Evolutionary conservation across 2,329 filamentous ascomycete species (phyloP).

Genomic region (Apiospora saccharicola): DNA sequence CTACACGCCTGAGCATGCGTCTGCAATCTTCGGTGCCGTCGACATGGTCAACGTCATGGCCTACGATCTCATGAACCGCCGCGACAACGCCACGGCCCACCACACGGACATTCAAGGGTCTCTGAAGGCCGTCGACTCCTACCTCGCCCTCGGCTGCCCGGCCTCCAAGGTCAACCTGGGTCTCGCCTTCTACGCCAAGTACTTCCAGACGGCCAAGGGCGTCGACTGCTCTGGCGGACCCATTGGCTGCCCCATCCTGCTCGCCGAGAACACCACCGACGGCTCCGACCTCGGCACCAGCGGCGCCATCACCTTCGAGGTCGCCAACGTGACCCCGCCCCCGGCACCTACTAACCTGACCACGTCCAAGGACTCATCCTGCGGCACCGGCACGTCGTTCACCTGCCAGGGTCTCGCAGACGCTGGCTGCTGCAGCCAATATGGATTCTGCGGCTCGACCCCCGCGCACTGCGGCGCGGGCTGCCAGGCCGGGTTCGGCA

Average conservation of each 20-base stretch:
- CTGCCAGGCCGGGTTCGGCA: constrained; percentile 45
- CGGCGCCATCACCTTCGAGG: constrained; percentile 64
- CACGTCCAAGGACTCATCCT: constrained; percentile 40
- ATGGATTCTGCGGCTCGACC: constrained; percentile 44
- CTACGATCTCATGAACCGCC: constrained; percentile 64
- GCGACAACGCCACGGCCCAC: constrained; percentile 69
- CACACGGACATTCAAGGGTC: constrained; percentile 69
- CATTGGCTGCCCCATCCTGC: constrained; percentile 61
- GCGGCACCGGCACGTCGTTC: constrained; percentile 39
- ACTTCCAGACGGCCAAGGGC: constrained; percentile 59
- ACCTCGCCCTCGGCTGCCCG: constrained; percentile 62
- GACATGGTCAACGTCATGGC: constrained; percentile 71
- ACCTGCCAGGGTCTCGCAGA: constrained; percentile 39
- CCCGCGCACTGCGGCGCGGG: constrained; percentile 21
- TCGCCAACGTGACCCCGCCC: constrained; percentile 33
- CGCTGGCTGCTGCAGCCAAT: constrained; percentile 44
- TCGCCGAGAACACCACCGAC: constrained; percentile 62
- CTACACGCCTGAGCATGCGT: constrained; percentile 65
- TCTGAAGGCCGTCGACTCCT: constrained; percentile 62
- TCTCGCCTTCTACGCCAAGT: constrained; percentile 73
- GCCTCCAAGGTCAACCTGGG: constrained; percentile 66
- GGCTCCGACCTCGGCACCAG: constrained; percentile 65
- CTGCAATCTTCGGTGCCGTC: constrained; percentile 63
- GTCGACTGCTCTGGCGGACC: constrained; percentile 49
- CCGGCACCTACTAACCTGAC: constrained; percentile 37